phyloP scores from a whole-genome alignment of 495 filamentous ascomycete genomes.

The Trichoderma erinaceum region DNA sequence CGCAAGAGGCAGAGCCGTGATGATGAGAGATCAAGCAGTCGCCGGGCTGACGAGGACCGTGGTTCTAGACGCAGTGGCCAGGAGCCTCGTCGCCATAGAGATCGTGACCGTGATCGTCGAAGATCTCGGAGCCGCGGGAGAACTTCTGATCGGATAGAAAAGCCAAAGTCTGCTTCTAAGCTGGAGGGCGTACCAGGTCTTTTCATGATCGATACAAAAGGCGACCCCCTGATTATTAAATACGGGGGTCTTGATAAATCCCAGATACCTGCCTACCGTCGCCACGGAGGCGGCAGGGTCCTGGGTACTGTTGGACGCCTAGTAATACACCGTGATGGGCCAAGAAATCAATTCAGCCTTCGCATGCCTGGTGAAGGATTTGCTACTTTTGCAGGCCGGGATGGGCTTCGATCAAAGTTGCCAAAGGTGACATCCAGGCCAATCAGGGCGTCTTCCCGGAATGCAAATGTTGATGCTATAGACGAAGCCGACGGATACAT shows the following conservation, averaged over 20 bases:
- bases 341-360: conserved; percentile 34
- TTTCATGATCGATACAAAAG: conserved; percentile 37
- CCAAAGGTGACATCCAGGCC: conserved; percentile 23
- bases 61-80: not conserved
- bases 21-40: conserved; percentile 7
- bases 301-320: conserved; percentile 35
- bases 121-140: not conserved
- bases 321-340: conserved; percentile 29
- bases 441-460: conserved; percentile 22
- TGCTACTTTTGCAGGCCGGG: conserved; percentile 36
- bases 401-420: conserved; percentile 27
- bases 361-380: conserved; percentile 24
- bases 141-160: not conserved
- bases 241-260: conserved; percentile 39
- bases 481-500: conserved; percentile 33
- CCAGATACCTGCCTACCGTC: conserved; percentile 35
- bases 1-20: not conserved
- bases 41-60: not conserved
- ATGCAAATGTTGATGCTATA: conserved; percentile 17
- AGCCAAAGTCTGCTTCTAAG: conserved; percentile 1
- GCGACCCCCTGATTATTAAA: conserved; percentile 38
- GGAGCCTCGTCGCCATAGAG: not conserved
- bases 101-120: not conserved
- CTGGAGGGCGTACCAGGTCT: conserved; percentile 10
- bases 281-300: conserved; percentile 34